Percentiles rank a stretch among this genome's conserved stretches.
Conservation (phyloP, 108 stramenopile species). For the Skeletonema tropicum region DNA sequence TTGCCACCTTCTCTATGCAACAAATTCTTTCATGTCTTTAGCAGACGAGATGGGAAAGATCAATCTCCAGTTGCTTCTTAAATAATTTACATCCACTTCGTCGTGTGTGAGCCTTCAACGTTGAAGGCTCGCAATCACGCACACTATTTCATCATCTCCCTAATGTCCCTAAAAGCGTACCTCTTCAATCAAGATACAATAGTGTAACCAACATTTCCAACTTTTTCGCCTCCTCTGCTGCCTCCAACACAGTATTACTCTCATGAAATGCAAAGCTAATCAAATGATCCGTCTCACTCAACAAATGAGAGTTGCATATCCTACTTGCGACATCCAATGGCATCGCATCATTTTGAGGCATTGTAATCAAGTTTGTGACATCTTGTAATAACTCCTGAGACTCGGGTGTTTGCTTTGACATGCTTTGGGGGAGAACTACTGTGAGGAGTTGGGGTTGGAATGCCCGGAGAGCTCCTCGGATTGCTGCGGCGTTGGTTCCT, state of each 20-base stretch:
- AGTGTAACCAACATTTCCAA: conserved; percentile 91
- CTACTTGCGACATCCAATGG: conserved; percentile 84
- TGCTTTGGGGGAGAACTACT: conserved; percentile 90
- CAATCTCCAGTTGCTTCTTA: background rate
- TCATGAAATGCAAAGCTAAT: conserved; percentile 95
- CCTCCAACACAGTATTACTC: conserved; percentile 88
- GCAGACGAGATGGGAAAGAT: background rate
- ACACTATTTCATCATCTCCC: background rate
- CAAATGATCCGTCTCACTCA: conserved; percentile 90
- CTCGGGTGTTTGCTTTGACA: conserved; percentile 85
- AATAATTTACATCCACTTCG: background rate
- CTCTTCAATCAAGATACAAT: conserved; percentile 80
- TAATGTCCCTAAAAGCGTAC: background rate
- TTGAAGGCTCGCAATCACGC: background rate
- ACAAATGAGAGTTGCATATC: conserved; percentile 91
- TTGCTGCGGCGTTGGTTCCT: conserved; percentile 90
- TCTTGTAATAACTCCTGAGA: conserved; percentile 82
- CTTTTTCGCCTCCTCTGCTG: conserved; percentile 85
- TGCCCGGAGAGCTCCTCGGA: conserved; percentile 90
- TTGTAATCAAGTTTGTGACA: conserved; percentile 79
- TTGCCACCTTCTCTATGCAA: background rate
- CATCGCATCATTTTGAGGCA: conserved; percentile 88
- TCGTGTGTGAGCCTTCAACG: background rate
- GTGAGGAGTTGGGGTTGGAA: conserved; percentile 86
- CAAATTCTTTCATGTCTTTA: background rate